Percentiles rank a stretch among this genome's conserved stretches.
Conservation (phyloP, 1,284 basidiomycete genomes). For the Pulveroboletus sp. region DNA sequence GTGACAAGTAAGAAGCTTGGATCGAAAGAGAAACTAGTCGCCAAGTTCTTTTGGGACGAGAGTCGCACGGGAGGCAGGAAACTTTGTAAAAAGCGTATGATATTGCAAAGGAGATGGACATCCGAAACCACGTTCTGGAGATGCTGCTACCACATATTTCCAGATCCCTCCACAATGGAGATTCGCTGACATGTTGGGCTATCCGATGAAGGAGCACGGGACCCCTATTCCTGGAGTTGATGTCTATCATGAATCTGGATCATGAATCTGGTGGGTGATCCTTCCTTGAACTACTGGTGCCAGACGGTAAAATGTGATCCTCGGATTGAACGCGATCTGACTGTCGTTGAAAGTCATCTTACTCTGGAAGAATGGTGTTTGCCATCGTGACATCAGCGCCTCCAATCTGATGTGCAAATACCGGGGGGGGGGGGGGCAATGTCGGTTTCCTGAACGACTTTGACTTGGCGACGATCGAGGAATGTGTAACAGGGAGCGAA, state of each 20-base stretch:
- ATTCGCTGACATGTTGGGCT: not conserved
- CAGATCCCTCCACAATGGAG: not conserved
- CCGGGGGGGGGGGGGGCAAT: not conserved
- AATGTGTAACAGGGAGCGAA: conserved; percentile 2
- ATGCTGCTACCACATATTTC: conserved; percentile 13
- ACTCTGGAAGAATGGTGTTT: conserved; percentile 34
- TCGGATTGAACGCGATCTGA: not conserved
- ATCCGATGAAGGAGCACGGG: not conserved
- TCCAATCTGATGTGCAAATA: conserved; percentile 35
- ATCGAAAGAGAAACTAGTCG: conserved; percentile 4
- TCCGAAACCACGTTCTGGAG: conserved; percentile 22
- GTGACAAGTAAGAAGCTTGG: not conserved
- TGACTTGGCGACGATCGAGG: conserved; percentile 26
- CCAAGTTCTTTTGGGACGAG: conserved; percentile 27
- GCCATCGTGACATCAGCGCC: conserved; percentile 36
- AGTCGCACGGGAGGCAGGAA: conserved; percentile 11
- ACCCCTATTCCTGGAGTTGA: conserved; percentile 13
- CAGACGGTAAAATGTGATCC: conserved; percentile 4
- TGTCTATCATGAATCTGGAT: conserved; percentile 15
- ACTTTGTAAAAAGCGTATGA: conserved; percentile 18
- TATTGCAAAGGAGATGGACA: conserved; percentile 3
- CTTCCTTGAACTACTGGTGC: conserved; percentile 9
- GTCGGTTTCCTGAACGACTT: conserved; percentile 37
- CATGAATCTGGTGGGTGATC: conserved; percentile 8
- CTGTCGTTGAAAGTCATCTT: conserved; percentile 29